These are phyloP conservation scores for Globisporangium echinulatum DNA, from an alignment of 352 stramenopile species.

Conservation along the genomic window DNA sequence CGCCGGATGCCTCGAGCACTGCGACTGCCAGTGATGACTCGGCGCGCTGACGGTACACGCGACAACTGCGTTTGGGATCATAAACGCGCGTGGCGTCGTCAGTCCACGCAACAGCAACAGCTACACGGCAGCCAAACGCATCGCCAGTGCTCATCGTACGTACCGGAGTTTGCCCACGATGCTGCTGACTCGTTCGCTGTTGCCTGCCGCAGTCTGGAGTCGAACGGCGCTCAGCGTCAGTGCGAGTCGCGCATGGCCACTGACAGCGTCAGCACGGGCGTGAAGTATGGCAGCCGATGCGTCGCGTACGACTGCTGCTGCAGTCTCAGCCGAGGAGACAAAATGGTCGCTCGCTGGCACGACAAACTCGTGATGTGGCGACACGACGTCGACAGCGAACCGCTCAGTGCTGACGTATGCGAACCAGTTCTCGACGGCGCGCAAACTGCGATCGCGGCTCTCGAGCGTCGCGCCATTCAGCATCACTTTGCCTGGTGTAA, in stretches of 20 bases:
- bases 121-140: not conserved
- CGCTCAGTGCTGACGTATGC: slow-evolving; percentile 29
- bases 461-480: slow-evolving; percentile 45
- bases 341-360: slow-evolving; percentile 23
- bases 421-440: slow-evolving; percentile 13
- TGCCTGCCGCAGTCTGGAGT: slow-evolving; percentile 5
- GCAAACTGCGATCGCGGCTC: slow-evolving; percentile 21
- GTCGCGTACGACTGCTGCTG: slow-evolving; percentile 19
- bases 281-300: not conserved
- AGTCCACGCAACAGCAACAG: too few species aligned
- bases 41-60: slow-evolving; percentile 23
- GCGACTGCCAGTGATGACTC: slow-evolving; percentile 1
- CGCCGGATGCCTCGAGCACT: slow-evolving; percentile 26
- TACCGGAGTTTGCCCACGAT: slow-evolving; percentile 8
- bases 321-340: slow-evolving; percentile 17
- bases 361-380: slow-evolving; percentile 16
- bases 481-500: slow-evolving; percentile 29
- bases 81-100: too few species aligned
- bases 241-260: slow-evolving; percentile 23
- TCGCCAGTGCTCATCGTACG: not conserved
- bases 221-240: slow-evolving; percentile 24
- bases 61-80: slow-evolving; percentile 19
- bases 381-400: slow-evolving; percentile 11
- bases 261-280: not conserved
- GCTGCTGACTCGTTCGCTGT: not conserved